Percentiles rank a stretch among this genome's conserved stretches.
phyloP scores from a whole-genome alignment of 2,329 filamentous ascomycete species.

The Trichoderma endophyticum region DNA sequence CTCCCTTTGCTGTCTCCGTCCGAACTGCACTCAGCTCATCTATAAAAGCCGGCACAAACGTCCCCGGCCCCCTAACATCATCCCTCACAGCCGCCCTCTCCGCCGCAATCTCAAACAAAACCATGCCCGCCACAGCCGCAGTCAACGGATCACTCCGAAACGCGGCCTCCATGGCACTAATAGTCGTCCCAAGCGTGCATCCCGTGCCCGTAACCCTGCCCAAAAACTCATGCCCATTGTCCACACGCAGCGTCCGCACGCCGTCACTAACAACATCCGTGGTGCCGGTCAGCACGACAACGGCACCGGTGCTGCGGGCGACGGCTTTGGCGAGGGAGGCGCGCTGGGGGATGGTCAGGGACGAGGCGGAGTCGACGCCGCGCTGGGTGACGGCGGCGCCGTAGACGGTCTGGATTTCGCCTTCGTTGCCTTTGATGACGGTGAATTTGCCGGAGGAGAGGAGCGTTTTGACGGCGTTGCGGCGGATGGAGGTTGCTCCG shows the following conservation, averaged over 20 bases:
- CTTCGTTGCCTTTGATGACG: slow-evolving; percentile 91
- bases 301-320: slow-evolving; percentile 64
- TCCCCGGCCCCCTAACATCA: slow-evolving; percentile 75
- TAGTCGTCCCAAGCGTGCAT: slow-evolving; percentile 78
- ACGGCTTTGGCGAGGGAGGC: slow-evolving; percentile 62
- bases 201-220: slow-evolving; percentile 75
- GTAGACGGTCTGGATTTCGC: slow-evolving; percentile 74
- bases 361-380: slow-evolving; percentile 77
- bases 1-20: slow-evolving; percentile 45
- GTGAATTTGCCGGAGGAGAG: slow-evolving; percentile 74
- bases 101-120: slow-evolving; percentile 74
- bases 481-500: slow-evolving; percentile 74
- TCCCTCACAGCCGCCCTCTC: slow-evolving; percentile 62
- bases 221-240: slow-evolving; percentile 73
- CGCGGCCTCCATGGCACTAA: slow-evolving; percentile 72
- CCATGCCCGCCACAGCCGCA: slow-evolving; percentile 67
- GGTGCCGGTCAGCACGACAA: slow-evolving; percentile 79
- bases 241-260: slow-evolving; percentile 59
- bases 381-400: slow-evolving; percentile 60
- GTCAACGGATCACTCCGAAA: slow-evolving; percentile 62
- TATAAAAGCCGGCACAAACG: slow-evolving; percentile 80
- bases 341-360: slow-evolving; percentile 48
- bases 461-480: slow-evolving; percentile 66
- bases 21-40: slow-evolving; percentile 62
- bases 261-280: slow-evolving; percentile 79